A percentile compares a stretch with the other conserved stretches of the same genome.
Evolutionary conservation across 371 early-diverging fungal genomes (phyloP).

Genomic region (Circinella minor): DNA sequence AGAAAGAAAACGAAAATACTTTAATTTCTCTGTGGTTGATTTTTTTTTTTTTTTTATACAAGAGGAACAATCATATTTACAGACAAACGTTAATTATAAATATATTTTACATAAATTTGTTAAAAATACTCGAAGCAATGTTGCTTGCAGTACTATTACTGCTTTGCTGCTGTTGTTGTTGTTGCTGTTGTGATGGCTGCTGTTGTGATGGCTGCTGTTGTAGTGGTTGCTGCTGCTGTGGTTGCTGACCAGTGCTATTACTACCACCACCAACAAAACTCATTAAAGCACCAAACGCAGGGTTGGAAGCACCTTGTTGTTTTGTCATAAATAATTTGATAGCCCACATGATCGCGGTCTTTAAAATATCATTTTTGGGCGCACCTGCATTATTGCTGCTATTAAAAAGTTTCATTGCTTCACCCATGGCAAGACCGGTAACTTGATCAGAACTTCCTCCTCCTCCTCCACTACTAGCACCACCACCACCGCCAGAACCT

Average conservation of each 20-base stretch:
- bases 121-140: constrained; percentile 7
- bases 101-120: constrained; percentile 15
- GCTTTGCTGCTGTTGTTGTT: no score
- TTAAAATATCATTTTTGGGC: constrained; percentile 18
- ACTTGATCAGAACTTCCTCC: constrained; percentile 30
- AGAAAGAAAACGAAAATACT: no score
- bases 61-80: no score
- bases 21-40: not conserved
- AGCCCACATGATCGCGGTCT: constrained; percentile 17
- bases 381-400: constrained; percentile 25
- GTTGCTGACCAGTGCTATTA: constrained; percentile 8
- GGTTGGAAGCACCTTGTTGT: constrained; percentile 8
- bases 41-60: no score
- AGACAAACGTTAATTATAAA: no score
- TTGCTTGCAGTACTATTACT: not conserved
- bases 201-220: no score
- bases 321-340: constrained; percentile 27
- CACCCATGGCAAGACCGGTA: constrained; percentile 56
- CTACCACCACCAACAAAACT: constrained; percentile 22
- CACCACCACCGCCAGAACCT: constrained; percentile 30
- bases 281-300: constrained; percentile 26
- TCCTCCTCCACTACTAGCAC: not conserved
- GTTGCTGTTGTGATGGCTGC: no score
- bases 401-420: constrained; percentile 52
- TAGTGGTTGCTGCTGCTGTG: no score